Percentiles rank a stretch among this genome's conserved stretches.
Evolutionary conservation across 2,329 filamentous ascomycete genomes (phyloP).

Genomic region (Fusarium globosum): DNA sequence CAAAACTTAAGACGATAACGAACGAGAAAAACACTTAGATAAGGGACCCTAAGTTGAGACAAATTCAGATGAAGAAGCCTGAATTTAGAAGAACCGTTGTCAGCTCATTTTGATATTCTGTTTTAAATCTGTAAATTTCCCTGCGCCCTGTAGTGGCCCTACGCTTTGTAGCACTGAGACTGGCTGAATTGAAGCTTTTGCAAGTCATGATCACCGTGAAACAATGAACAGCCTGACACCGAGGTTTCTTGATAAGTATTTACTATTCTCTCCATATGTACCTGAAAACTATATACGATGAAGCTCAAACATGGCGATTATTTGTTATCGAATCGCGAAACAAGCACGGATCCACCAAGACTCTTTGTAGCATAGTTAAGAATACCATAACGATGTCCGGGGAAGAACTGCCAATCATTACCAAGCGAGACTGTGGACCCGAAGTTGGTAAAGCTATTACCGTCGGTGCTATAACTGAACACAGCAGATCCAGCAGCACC

Average conservation of each 20-base stretch:
- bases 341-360: constrained; percentile 3
- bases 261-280: neutral
- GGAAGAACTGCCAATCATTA: constrained; percentile 20
- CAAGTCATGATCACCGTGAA: neutral
- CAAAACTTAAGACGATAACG: neutral
- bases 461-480: constrained; percentile 11
- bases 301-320: neutral
- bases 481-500: constrained; percentile 7
- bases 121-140: too few relatives aligned
- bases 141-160: too few relatives aligned
- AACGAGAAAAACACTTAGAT: neutral
- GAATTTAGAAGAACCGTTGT: rapidly evolving
- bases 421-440: neutral
- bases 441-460: neutral
- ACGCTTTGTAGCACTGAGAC: neutral
- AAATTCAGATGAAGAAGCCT: neutral
- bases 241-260: rapidly evolving
- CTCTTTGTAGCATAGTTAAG: neutral
- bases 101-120: rapidly evolving
- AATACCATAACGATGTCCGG: constrained; percentile 8
- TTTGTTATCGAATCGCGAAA: constrained; percentile 8
- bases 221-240: neutral
- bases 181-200: neutral
- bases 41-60: too few relatives aligned
- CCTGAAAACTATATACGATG: neutral